phyloP scores from a whole-genome alignment of 2,329 filamentous ascomycete genomes.

The Proliferodiscus dingleyae region DNA sequence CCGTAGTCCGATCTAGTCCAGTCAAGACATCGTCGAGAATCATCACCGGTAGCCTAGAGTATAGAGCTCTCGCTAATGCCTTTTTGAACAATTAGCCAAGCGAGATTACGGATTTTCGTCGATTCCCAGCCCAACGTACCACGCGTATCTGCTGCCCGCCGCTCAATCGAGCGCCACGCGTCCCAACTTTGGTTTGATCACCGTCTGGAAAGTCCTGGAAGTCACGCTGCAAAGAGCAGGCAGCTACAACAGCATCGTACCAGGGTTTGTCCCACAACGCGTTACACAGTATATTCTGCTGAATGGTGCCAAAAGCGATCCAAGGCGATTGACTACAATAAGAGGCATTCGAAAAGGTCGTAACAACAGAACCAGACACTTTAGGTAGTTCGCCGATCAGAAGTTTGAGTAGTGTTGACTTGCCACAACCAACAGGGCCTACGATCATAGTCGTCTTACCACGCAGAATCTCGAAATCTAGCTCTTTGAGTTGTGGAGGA shows the following conservation, averaged over 20 bases:
- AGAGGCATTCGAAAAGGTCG: slow-evolving; percentile 16
- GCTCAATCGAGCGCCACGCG: slow-evolving; percentile 27
- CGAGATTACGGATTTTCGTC: background rate
- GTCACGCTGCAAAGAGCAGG: slow-evolving; percentile 19
- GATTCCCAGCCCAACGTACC: slow-evolving; percentile 3
- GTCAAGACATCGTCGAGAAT: slow-evolving; percentile 24
- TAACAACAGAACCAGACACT: background rate
- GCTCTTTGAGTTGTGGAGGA: slow-evolving; percentile 72
- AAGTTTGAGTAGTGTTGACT: slow-evolving; percentile 19
- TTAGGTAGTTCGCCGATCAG: slow-evolving; percentile 19
- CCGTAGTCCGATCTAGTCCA: slow-evolving; percentile 19
- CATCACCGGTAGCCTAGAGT: slow-evolving; percentile 16
- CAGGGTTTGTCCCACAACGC: slow-evolving; percentile 24
- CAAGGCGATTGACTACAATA: slow-evolving; percentile 42
- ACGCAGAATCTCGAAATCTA: slow-evolving; percentile 73
- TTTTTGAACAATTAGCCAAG: background rate
- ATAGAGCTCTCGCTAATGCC: slow-evolving; percentile 22
- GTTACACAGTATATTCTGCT: slow-evolving; percentile 35
- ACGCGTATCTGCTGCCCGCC: slow-evolving; percentile 21
- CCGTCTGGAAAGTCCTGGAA: slow-evolving; percentile 20
- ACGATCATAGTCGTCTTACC: slow-evolving; percentile 85
- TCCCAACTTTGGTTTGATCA: slow-evolving; percentile 23
- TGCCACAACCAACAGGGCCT: slow-evolving; percentile 49
- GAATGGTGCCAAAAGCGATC: slow-evolving; percentile 38
- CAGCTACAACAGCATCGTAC: slow-evolving; percentile 16